Evolutionary conservation across 208 protist species (phyloP).

Genomic region (Leishmania arabica): DNA sequence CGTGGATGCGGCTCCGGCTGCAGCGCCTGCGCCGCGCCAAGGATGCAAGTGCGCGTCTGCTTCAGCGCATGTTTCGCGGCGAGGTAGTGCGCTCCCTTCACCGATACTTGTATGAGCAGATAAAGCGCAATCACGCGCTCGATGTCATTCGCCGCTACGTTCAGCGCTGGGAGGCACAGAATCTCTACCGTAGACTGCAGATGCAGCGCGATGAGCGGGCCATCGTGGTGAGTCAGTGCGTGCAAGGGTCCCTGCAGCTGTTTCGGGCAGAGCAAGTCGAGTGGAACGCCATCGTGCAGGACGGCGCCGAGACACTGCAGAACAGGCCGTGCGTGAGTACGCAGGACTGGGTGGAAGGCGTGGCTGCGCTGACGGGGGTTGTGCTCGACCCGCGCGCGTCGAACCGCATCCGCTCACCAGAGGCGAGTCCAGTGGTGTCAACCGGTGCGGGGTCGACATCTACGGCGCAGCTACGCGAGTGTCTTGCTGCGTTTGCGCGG

Average conservation of each 20-base stretch:
- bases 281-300: constrained; percentile 41
- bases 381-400: constrained; percentile 12
- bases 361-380: constrained; percentile 31
- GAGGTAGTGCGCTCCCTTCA: constrained; percentile 54
- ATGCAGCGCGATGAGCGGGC: constrained; percentile 65
- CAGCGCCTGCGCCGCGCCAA: constrained; percentile 39
- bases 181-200: constrained; percentile 35
- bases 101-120: constrained; percentile 60
- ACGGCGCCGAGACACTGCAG: constrained; percentile 22
- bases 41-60: constrained; percentile 46
- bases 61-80: constrained; percentile 75
- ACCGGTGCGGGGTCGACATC: background rate
- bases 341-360: constrained; percentile 39
- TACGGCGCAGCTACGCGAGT: constrained; percentile 3
- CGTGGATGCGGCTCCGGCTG: constrained; percentile 52
- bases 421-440: background rate
- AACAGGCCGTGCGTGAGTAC: constrained; percentile 28
- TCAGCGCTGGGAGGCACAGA: constrained; percentile 47
- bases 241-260: constrained; percentile 38
- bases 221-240: constrained; percentile 50
- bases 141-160: constrained; percentile 40
- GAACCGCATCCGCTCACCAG: background rate
- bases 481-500: constrained; percentile 9
- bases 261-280: constrained; percentile 60
- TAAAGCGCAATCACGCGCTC: constrained; percentile 52